Evolutionary conservation across 2,329 filamentous ascomycete species (phyloP).

Genomic region (Pseudogymnoascus pannorum): DNA sequence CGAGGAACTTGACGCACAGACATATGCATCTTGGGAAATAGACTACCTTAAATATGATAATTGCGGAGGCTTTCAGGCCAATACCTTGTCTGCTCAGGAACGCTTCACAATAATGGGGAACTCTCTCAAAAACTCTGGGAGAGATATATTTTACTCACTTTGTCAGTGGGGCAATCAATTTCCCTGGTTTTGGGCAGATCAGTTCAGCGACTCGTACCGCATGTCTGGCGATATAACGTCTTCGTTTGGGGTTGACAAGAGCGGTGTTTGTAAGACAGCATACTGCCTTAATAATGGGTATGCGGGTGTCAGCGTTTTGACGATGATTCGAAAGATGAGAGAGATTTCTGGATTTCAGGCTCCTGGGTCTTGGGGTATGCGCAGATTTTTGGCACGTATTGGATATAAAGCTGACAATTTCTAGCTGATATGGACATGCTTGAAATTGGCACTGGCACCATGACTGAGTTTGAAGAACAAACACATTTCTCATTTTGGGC

Average conservation of each 20-base stretch:
- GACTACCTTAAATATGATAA: conserved; percentile 51
- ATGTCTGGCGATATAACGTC: conserved; percentile 32
- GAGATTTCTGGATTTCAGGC: conserved; percentile 29
- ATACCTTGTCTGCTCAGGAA: conserved; percentile 13
- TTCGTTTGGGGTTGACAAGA: conserved; percentile 19
- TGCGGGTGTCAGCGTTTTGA: conserved; percentile 27
- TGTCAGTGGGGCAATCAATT: conserved; percentile 41
- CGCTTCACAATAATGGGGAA: conserved; percentile 30
- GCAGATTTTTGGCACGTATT: too few species aligned
- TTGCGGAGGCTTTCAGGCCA: conserved; percentile 30
- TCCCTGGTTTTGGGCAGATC: conserved; percentile 23
- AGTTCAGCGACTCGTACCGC: conserved; percentile 31
- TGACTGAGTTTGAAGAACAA: conserved; percentile 36
- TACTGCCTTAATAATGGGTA: conserved; percentile 32
- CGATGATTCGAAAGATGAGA: conserved; percentile 30
- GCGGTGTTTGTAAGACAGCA: conserved; percentile 26
- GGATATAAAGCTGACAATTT: not conserved
- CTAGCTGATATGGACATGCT: conserved; percentile 30
- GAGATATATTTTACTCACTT: conserved; percentile 33
- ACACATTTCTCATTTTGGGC: conserved; percentile 23
- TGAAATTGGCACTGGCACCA: conserved; percentile 20
- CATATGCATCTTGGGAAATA: conserved; percentile 45
- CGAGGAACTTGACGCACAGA: conserved; percentile 44
- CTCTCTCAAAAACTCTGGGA: conserved; percentile 30
- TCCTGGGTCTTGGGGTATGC: conserved; percentile 25